Conservation (phyloP, 768 basidiomycete species). For the Tephrocybe sp. region DNA sequence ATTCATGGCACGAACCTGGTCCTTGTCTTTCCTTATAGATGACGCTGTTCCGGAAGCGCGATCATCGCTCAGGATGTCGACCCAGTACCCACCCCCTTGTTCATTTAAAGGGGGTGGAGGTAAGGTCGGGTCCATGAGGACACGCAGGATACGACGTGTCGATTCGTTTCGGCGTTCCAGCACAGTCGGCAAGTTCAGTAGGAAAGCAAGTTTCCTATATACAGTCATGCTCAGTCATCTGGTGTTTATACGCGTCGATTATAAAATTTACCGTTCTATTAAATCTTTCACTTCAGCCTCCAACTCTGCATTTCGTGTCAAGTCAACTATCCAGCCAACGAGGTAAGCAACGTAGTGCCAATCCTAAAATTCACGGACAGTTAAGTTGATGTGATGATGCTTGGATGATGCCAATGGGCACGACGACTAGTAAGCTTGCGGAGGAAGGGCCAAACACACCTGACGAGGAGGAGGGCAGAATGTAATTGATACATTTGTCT, state of each 20-base stretch:
- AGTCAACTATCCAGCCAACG: constrained; percentile 12
- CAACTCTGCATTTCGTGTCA: background rate
- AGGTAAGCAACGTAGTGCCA: constrained; percentile 15
- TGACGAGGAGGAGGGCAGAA: constrained; percentile 11
- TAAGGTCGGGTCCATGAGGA: constrained; percentile 12
- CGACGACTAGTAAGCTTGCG: no score
- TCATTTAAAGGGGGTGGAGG: background rate
- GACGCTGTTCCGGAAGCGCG: background rate
- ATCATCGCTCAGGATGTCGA: constrained; percentile 10
- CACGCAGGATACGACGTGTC: constrained; percentile 18
- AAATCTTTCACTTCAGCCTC: background rate
- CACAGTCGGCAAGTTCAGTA: constrained; percentile 6
- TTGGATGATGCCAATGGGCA: no score
- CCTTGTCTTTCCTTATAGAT: constrained; percentile 1
- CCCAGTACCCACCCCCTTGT: constrained; percentile 15
- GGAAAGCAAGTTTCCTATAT: constrained; percentile 12
- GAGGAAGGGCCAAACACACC: background rate
- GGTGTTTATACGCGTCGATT: background rate
- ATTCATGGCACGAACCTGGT: constrained; percentile 10
- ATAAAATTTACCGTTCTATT: constrained; percentile 5
- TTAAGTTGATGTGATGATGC: background rate
- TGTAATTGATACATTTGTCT: background rate
- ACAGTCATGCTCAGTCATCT: background rate
- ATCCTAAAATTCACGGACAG: background rate
- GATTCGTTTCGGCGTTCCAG: constrained; percentile 12